A percentile compares a stretch with the other conserved stretches of the same genome.
Conservation (phyloP, 2,329 filamentous ascomycete species). For the Aspergillus ustus region DNA sequence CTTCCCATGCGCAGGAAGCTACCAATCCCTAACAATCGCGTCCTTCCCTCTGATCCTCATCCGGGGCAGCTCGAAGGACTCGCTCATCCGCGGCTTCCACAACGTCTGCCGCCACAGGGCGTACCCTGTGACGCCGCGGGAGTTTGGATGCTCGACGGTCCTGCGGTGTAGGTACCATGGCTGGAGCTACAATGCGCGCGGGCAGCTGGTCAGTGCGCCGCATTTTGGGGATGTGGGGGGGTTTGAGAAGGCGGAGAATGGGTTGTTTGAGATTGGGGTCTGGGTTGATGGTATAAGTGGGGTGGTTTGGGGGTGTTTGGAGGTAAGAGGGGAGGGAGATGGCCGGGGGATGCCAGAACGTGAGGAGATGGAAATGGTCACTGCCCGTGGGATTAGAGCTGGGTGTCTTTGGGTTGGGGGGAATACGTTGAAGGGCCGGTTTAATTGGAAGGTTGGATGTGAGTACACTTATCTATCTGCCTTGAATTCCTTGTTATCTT, state of each 20-base stretch:
- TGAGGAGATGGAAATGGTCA: too few relatives aligned
- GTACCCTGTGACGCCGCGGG: constrained; percentile 60
- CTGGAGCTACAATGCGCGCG: constrained; percentile 64
- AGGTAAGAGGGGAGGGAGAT: background rate
- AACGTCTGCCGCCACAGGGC: constrained; percentile 67
- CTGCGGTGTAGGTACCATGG: constrained; percentile 66
- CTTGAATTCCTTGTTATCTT: too few relatives aligned
- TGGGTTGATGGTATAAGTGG: constrained; percentile 22
- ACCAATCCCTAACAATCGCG: constrained; percentile 59
- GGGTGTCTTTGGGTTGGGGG: constrained; percentile 32
- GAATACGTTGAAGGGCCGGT: constrained; percentile 30
- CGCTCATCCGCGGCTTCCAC: constrained; percentile 63
- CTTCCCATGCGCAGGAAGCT: constrained; percentile 60
- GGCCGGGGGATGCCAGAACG: constrained; percentile 14
- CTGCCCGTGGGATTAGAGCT: constrained; percentile 11
- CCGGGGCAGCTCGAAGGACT: constrained; percentile 55
- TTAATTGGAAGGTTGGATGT: constrained; percentile 43
- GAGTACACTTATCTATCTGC: constrained; percentile 7
- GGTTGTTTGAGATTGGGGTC: constrained; percentile 50
- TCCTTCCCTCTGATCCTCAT: constrained; percentile 62
- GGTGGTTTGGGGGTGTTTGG: constrained; percentile 1
- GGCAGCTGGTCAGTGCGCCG: constrained; percentile 64
- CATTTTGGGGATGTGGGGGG: constrained; percentile 60
- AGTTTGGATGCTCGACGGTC: constrained; percentile 56
- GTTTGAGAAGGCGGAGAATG: constrained; percentile 62